Evolutionary conservation across 208 protist genomes (phyloP).

Genomic region (Trypanosoma lewisi): DNA sequence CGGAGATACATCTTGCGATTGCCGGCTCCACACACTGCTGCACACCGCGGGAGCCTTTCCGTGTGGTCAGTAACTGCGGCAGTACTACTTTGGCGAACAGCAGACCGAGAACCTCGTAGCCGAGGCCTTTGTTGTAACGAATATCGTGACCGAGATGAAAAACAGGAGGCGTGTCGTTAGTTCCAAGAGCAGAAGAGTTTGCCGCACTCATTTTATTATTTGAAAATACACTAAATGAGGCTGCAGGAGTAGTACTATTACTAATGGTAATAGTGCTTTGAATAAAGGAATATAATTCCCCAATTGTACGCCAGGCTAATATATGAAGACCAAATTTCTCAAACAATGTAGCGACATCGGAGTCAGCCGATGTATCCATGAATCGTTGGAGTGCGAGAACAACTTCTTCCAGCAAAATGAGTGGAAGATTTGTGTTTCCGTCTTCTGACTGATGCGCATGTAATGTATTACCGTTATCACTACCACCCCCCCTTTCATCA

Average conservation of each 20-base stretch:
- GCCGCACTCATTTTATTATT: not conserved
- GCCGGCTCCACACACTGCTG: slow-evolving; percentile 16
- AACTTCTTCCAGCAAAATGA: slow-evolving; percentile 86
- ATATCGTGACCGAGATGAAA: slow-evolving; percentile 69
- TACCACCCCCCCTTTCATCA: not conserved
- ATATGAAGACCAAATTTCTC: slow-evolving; percentile 54
- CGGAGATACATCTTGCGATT: slow-evolving; percentile 65
- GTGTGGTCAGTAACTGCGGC: slow-evolving; percentile 49
- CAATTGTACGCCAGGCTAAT: slow-evolving; percentile 66
- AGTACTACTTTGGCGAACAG: slow-evolving; percentile 83
- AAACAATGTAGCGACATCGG: slow-evolving; percentile 24
- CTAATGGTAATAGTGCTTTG: slow-evolving; percentile 33
- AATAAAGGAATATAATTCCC: slow-evolving; percentile 56
- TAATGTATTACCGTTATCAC: not conserved
- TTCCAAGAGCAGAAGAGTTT: not conserved
- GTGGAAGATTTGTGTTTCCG: slow-evolving; percentile 85
- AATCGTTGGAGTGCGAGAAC: slow-evolving; percentile 63
- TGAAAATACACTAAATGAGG: slow-evolving; percentile 1
- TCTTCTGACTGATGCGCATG: slow-evolving; percentile 76
- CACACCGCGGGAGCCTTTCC: not conserved
- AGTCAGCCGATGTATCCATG: slow-evolving; percentile 34
- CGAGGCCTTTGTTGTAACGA: slow-evolving; percentile 85
- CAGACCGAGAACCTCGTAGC: slow-evolving; percentile 82
- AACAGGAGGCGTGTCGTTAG: slow-evolving; percentile 16
- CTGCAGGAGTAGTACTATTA: not conserved